These are phyloP conservation scores for Rhipidocladum racemiflorum DNA, from an alignment of 176 grass and related monocot genomes.

Conservation along the genomic window DNA sequence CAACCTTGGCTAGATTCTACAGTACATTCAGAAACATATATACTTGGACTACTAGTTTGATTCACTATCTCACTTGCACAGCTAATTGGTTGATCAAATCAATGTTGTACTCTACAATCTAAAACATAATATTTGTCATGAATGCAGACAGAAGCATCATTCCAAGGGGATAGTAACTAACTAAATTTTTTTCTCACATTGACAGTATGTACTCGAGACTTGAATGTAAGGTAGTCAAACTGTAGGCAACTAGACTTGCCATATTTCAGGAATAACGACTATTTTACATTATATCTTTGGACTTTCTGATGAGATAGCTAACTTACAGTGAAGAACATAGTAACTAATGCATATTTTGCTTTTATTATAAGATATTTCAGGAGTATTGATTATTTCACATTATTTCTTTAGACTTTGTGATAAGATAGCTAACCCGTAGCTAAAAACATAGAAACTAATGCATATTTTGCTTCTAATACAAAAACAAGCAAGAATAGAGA, in stretches of 20 bases:
- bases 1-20: background rate
- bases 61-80: background rate
- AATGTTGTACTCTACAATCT: too few species aligned
- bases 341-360: too few species aligned
- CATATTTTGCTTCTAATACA: too few species aligned
- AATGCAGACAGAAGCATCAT: too few species aligned
- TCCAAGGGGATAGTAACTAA: background rate
- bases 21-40: background rate
- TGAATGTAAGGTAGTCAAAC: background rate
- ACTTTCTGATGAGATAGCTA: too few species aligned
- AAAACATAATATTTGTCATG: too few species aligned
- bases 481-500: background rate
- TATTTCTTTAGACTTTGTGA: too few species aligned
- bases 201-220: background rate
- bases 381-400: too few species aligned
- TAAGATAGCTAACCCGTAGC: too few species aligned
- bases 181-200: background rate
- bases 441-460: too few species aligned
- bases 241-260: background rate
- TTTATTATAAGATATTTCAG: background rate
- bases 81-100: background rate
- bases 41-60: background rate
- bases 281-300: background rate
- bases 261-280: background rate
- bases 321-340: too few species aligned